Percentiles rank a stretch among this genome's conserved stretches.
These are phyloP conservation scores for Teunomyces aglyptinius DNA, from an alignment of 805 yeast genomes.

Conservation along the genomic window DNA sequence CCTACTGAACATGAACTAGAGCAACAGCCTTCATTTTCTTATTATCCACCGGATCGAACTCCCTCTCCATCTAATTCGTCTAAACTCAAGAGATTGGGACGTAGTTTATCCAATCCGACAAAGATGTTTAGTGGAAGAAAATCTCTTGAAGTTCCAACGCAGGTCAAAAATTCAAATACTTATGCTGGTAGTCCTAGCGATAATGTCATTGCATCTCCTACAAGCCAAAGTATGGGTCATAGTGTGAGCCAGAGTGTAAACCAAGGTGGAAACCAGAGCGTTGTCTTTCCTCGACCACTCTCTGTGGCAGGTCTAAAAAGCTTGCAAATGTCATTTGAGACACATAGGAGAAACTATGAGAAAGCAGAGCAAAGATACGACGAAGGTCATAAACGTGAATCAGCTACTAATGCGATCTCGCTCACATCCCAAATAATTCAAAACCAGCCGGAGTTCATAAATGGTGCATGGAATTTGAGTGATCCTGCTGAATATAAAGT, in stretches of 20 bases:
- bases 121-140: constrained; percentile 15
- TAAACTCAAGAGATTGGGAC: constrained; percentile 17
- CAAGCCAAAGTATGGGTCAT: not conserved
- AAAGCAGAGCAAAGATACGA: constrained; percentile 27
- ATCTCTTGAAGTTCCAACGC: constrained; percentile 2
- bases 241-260: too few relatives aligned
- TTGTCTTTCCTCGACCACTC: constrained; percentile 32
- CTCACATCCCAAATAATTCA: not conserved
- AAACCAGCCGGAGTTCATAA: constrained; percentile 3
- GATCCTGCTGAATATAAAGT: constrained; percentile 24
- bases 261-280: not conserved
- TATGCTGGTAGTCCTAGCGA: not conserved
- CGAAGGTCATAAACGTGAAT: constrained; percentile 5
- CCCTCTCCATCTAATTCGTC: constrained; percentile 7
- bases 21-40: too few relatives aligned
- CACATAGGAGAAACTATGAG: constrained; percentile 20
- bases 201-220: not conserved
- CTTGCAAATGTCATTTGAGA: constrained; percentile 34
- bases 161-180: not conserved
- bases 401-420: not conserved
- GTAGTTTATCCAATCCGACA: constrained; percentile 15
- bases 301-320: constrained; percentile 31
- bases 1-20: too few relatives aligned
- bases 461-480: constrained; percentile 22
- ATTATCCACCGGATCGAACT: not conserved